These are phyloP conservation scores for Krasilnikovozyma curviuscula DNA, from an alignment of 768 basidiomycete genomes.

Conservation along the genomic window DNA sequence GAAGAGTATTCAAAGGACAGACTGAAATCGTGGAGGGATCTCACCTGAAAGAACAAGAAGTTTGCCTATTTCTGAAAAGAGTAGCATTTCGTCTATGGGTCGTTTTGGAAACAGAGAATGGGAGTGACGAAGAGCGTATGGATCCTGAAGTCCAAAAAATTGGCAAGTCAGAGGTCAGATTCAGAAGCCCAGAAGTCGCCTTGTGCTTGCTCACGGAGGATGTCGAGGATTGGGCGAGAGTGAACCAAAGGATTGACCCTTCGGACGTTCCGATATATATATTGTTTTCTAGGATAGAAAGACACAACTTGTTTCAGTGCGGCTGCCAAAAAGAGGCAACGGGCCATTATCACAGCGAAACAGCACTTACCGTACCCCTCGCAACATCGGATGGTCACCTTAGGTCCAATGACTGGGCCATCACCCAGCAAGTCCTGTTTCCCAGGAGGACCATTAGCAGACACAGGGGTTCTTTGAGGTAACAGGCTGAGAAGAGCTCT, in stretches of 20 bases:
- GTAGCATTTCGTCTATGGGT: slow-evolving; percentile 57
- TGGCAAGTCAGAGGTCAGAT: slow-evolving; percentile 22
- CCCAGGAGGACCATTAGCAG: no score
- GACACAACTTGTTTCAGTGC: no score
- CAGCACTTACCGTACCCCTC: no score
- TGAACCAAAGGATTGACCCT: slow-evolving; percentile 63
- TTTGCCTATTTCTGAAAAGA: slow-evolving; percentile 55
- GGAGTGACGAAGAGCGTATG: slow-evolving; percentile 48
- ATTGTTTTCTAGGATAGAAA: slow-evolving; percentile 56
- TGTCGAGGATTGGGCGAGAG: slow-evolving; percentile 28
- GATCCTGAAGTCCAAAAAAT: slow-evolving; percentile 27
- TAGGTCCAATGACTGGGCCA: no score
- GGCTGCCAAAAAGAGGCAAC: no score
- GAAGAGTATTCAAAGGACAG: slow-evolving; percentile 2
- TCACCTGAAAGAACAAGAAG: slow-evolving; percentile 58
- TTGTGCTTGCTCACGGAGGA: slow-evolving; percentile 11
- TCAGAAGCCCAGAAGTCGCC: background rate
- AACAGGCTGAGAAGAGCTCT: no score
- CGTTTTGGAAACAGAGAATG: slow-evolving; percentile 50
- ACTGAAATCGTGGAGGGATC: slow-evolving; percentile 9
- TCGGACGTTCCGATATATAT: slow-evolving; percentile 73
- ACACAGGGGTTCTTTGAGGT: no score
- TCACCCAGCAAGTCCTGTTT: no score
- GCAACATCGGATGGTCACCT: no score
- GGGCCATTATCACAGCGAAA: no score